phyloP scores from a whole-genome alignment of 495 filamentous ascomycete species.

The Penicillium bialowiezense region DNA sequence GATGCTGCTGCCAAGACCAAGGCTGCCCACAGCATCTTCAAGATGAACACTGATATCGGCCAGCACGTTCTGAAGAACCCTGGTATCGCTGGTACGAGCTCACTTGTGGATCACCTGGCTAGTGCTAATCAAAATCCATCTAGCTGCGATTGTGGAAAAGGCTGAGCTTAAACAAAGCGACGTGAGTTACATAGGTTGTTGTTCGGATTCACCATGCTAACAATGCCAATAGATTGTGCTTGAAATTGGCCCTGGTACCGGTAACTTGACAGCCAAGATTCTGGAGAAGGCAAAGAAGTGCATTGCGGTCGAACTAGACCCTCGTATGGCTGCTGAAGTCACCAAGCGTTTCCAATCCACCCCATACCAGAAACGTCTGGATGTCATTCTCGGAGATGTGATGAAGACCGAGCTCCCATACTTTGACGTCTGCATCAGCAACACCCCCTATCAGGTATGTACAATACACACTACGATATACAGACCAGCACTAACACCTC shows the following conservation, averaged over 20 bases:
- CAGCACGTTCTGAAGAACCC: conserved; percentile 98
- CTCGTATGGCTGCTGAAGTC: conserved; percentile 93
- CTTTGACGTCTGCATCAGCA: conserved; percentile 90
- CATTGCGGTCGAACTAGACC: conserved; percentile 90
- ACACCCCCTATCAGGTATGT: conserved; percentile 80
- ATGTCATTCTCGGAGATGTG: conserved; percentile 87
- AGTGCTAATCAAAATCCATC: neutral
- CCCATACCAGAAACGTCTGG: conserved; percentile 73
- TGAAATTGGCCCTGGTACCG: conserved; percentile 76
- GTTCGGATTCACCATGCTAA: neutral
- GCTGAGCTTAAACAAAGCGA: conserved; percentile 87
- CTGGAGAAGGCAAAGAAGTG: conserved; percentile 82
- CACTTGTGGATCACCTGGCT: neutral
- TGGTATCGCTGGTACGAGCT: conserved; percentile 68
- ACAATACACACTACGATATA: neutral
- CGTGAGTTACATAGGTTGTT: conserved; percentile 34
- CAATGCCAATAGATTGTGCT: conserved; percentile 52
- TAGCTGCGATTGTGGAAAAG: conserved; percentile 70
- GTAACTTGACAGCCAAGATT: conserved; percentile 86
- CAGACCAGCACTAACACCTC: neutral
- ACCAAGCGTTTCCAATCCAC: conserved; percentile 91
- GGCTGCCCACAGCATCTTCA: conserved; percentile 79
- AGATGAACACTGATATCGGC: conserved; percentile 77
- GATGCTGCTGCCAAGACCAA: conserved; percentile 47
- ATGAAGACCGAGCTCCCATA: conserved; percentile 85